phyloP scores from a whole-genome alignment of 2,329 filamentous ascomycete species.

The Monilinia fructigena region DNA sequence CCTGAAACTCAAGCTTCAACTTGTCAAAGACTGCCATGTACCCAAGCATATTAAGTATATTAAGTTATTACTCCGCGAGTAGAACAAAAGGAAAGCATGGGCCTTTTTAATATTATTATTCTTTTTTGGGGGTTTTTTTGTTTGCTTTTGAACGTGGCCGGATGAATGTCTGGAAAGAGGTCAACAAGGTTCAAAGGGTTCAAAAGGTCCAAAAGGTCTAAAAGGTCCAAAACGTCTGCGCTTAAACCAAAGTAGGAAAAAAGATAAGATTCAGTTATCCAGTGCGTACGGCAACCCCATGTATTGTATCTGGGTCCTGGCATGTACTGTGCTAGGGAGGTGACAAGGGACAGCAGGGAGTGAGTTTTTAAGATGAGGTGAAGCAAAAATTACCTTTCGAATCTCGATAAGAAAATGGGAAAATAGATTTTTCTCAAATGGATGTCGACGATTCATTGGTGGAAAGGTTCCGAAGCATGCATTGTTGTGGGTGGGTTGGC shows the following conservation, averaged over 20 bases:
- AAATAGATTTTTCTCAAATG: background rate
- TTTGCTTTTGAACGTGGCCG: background rate
- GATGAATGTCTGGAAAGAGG: constrained; percentile 6
- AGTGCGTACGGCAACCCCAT: background rate
- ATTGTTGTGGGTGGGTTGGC: background rate
- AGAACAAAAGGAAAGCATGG: background rate
- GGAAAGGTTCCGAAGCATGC: constrained; percentile 3
- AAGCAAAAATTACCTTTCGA: background rate
- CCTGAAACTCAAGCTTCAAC: too few relatives aligned
- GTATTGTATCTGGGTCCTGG: too few relatives aligned
- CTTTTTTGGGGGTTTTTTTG: too few relatives aligned
- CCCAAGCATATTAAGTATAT: too few relatives aligned
- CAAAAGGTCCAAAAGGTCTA: too few relatives aligned
- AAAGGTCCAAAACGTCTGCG: background rate
- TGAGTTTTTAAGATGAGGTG: constrained; percentile 11
- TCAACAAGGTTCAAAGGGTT: background rate
- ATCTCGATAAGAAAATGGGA: too few relatives aligned
- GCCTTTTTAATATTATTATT: too few relatives aligned
- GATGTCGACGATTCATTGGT: background rate
- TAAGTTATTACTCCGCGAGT: background rate
- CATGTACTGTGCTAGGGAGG: background rate
- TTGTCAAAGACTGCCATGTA: too few relatives aligned
- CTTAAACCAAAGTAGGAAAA: constrained; percentile 1
- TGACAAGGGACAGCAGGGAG: background rate
- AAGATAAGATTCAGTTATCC: constrained; percentile 5